A percentile compares a stretch with the other conserved stretches of the same genome.
These are phyloP conservation scores for Atractiella rhizophila DNA, from an alignment of 768 basidiomycete species.

Conservation along the genomic window DNA sequence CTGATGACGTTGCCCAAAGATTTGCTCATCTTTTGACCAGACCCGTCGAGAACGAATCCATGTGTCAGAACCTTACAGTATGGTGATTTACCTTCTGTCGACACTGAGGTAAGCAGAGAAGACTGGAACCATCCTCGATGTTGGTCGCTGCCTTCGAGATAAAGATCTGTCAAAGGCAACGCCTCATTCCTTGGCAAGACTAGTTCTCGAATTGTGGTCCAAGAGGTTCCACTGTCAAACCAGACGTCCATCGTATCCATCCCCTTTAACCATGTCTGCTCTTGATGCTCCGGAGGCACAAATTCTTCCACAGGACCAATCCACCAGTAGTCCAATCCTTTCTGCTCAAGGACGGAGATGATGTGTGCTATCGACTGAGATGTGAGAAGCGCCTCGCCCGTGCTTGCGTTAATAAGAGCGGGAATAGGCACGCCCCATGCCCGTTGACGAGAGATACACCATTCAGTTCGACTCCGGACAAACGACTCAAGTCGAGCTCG, in stretches of 20 bases:
- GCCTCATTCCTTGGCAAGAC: constrained; percentile 19
- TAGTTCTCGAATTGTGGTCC: constrained; percentile 41
- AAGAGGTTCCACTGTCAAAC: constrained; percentile 92
- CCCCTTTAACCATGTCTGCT: constrained; percentile 40
- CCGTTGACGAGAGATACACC: constrained; percentile 95
- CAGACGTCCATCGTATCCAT: constrained; percentile 97
- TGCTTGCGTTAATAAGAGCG: constrained; percentile 41
- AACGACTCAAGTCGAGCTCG: constrained; percentile 70
- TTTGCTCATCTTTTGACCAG: constrained; percentile 91
- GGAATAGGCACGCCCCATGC: constrained; percentile 97
- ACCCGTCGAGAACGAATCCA: constrained; percentile 80
- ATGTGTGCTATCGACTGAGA: constrained; percentile 44
- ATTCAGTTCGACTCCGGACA: constrained; percentile 68
- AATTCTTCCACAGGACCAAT: constrained; percentile 59
- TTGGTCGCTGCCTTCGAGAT: constrained; percentile 86
- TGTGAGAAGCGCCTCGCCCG: constrained; percentile 41
- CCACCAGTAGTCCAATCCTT: constrained; percentile 79
- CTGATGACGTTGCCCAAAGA: constrained; percentile 73
- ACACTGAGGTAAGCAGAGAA: constrained; percentile 55
- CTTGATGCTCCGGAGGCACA: constrained; percentile 34
- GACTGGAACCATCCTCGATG: constrained; percentile 99
- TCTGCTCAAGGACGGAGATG: constrained; percentile 40
- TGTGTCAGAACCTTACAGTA: constrained; percentile 72
- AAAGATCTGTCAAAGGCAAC: constrained; percentile 42
- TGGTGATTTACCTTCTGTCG: constrained; percentile 29